phyloP scores from a whole-genome alignment of 2,329 filamentous ascomycete genomes.

The Paramyrothecium sp. region DNA sequence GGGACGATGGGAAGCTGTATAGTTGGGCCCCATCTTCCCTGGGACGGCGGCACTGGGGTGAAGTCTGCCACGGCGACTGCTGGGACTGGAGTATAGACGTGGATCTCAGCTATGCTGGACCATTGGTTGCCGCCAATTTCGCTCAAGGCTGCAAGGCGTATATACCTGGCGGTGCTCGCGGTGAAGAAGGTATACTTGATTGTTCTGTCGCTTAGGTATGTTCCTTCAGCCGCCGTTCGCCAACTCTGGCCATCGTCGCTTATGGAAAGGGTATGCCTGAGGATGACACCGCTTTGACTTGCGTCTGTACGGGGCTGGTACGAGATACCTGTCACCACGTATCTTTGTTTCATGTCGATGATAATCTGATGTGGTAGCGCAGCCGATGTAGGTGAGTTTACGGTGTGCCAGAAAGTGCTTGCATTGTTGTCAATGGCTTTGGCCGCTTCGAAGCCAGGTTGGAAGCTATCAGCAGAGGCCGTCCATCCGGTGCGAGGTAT shows the following conservation, averaged over 20 bases:
- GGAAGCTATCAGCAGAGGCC: constrained; percentile 1
- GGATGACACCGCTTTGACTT: neutral
- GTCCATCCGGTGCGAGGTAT: neutral
- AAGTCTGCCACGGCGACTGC: neutral
- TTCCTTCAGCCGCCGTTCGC: neutral
- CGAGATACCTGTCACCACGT: neutral
- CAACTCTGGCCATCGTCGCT: neutral
- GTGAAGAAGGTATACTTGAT: constrained; percentile 3
- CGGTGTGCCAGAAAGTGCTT: neutral
- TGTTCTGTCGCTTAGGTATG: neutral
- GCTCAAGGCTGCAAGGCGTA: neutral
- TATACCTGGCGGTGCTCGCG: neutral
- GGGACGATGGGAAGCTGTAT: neutral
- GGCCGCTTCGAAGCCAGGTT: constrained; percentile 1
- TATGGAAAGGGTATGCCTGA: neutral
- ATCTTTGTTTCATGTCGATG: neutral
- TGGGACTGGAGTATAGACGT: constrained; percentile 1
- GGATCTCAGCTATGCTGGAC: constrained; percentile 1
- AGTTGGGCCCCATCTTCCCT: constrained; percentile 1
- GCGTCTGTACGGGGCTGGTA: neutral
- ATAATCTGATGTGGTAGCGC: neutral
- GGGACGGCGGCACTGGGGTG: neutral
- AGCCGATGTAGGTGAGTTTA: neutral
- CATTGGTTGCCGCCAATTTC: neutral
- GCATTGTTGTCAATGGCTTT: neutral